Conservation (phyloP, 805 yeast species). For the Candida morakotiae region DNA sequence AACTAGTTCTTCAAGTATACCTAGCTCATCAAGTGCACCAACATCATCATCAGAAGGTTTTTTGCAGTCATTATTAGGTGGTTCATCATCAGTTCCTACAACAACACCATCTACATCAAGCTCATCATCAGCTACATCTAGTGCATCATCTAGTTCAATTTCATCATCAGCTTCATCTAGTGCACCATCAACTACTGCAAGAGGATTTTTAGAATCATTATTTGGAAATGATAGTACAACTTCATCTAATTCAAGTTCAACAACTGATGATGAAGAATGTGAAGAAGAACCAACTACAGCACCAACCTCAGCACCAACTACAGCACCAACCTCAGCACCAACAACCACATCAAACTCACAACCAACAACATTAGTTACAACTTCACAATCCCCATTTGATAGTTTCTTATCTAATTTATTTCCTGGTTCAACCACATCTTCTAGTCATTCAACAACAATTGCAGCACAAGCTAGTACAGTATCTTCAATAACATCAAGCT, state of each 20-base stretch:
- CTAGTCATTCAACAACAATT: neutral
- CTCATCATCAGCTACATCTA: slow-evolving; percentile 2
- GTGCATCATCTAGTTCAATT: neutral
- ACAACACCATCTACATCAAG: slow-evolving; percentile 5
- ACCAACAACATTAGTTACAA: neutral
- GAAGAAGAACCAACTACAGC: slow-evolving; percentile 5
- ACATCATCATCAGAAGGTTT: neutral
- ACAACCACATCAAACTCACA: neutral
- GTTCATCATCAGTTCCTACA: slow-evolving; percentile 8
- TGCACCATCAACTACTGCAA: slow-evolving; percentile 2
- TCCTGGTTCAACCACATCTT: neutral
- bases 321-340: neutral
- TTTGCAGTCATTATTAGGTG: slow-evolving; percentile 7
- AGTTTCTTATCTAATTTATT: slow-evolving; percentile 1
- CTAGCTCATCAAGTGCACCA: no score
- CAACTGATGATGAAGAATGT: slow-evolving; percentile 10
- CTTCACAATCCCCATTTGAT: neutral
- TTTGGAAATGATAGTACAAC: slow-evolving; percentile 1
- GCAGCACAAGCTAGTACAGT: neutral
- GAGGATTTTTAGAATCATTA: neutral
- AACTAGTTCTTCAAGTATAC: no score
- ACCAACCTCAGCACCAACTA: slow-evolving; percentile 1
- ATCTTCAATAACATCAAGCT: neutral
- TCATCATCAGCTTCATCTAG: neutral
- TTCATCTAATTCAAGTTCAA: neutral